These are phyloP conservation scores for Cladosporium sp. DNA, from an alignment of 2,329 filamentous ascomycete species.

Conservation along the genomic window DNA sequence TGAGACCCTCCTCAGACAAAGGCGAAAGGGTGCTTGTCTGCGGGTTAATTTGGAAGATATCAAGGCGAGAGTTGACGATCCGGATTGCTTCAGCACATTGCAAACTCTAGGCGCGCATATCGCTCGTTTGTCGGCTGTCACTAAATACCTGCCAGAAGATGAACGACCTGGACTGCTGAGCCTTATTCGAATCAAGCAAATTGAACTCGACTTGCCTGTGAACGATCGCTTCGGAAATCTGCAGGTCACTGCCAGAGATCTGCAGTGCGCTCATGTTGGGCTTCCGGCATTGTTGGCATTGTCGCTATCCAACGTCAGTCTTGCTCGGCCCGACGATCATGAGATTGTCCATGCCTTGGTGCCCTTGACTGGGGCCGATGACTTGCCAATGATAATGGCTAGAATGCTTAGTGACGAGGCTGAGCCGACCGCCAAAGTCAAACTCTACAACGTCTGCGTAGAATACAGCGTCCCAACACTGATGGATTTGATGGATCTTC, in stretches of 20 bases:
- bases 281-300: constrained; percentile 77
- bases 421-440: constrained; percentile 83
- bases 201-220: constrained; percentile 59
- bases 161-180: constrained; percentile 85
- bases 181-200: constrained; percentile 60
- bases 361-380: constrained; percentile 33
- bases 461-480: constrained; percentile 86
- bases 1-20: constrained; percentile 80
- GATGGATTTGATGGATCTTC: constrained; percentile 70
- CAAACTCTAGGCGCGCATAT: constrained; percentile 72
- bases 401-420: constrained; percentile 91
- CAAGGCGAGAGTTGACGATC: constrained; percentile 56
- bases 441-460: constrained; percentile 75
- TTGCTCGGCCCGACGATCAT: constrained; percentile 63
- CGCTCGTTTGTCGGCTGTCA: constrained; percentile 74
- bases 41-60: constrained; percentile 63
- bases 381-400: constrained; percentile 70
- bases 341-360: constrained; percentile 65
- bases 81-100: constrained; percentile 63
- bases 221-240: constrained; percentile 62
- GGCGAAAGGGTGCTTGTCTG: constrained; percentile 78
- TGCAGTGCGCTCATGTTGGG: constrained; percentile 76
- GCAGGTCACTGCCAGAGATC: constrained; percentile 54
- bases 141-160: constrained; percentile 94
- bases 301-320: constrained; percentile 59